Conservation (phyloP, 2,329 filamentous ascomycete genomes). For the Plenodomus lindquistii region DNA sequence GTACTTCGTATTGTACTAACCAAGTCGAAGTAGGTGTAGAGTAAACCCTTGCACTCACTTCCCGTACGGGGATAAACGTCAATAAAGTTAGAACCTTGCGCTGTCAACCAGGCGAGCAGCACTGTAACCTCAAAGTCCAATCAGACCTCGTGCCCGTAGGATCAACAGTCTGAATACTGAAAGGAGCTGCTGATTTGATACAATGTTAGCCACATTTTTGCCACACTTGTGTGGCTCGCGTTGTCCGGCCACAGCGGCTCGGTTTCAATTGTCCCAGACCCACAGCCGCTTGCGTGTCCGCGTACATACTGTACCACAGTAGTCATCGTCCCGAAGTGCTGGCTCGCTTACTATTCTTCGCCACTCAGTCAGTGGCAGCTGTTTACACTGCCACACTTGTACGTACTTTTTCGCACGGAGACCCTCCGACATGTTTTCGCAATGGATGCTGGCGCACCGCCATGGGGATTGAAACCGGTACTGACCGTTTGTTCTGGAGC, state of each 20-base stretch:
- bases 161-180: background rate
- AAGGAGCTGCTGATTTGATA: background rate
- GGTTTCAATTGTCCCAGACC: background rate
- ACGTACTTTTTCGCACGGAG: slow-evolving; percentile 7
- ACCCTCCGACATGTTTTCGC: background rate
- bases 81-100: background rate
- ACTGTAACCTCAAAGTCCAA: background rate
- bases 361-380: background rate
- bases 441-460: background rate
- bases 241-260: background rate
- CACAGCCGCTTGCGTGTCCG: background rate
- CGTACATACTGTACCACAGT: background rate
- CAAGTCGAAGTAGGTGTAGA: too few relatives aligned
- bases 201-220: background rate
- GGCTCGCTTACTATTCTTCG: background rate
- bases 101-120: background rate
- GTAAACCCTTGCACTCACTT: too few relatives aligned
- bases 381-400: slow-evolving; percentile 9
- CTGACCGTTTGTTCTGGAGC: background rate
- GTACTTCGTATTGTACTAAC: slow-evolving; percentile 2
- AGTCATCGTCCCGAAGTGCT: background rate
- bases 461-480: slow-evolving; percentile 1
- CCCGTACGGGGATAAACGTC: background rate
- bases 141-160: background rate
- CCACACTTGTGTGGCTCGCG: background rate